These are phyloP conservation scores for Aspergillus haitiensis DNA, from an alignment of 495 filamentous ascomycete species.

Conservation along the genomic window DNA sequence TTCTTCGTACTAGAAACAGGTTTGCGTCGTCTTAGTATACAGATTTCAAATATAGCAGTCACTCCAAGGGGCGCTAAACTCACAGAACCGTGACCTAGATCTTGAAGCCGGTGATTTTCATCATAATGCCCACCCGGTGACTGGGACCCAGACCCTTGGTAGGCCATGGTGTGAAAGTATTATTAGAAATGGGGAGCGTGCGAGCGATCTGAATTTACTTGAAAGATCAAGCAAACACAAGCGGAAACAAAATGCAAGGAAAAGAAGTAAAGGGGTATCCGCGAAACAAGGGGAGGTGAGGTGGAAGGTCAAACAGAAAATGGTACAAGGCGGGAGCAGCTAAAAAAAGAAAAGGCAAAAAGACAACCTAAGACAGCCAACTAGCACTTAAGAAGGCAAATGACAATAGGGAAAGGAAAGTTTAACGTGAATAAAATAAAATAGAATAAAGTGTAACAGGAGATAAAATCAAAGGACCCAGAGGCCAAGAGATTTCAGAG, in stretches of 20 bases:
- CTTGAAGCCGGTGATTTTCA: constrained; percentile 65
- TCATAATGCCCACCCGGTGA: constrained; percentile 47
- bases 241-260: constrained; percentile 22
- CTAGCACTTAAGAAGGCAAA: constrained; percentile 6
- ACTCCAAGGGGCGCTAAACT: constrained; percentile 27
- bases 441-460: constrained; percentile 12
- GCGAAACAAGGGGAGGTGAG: constrained; percentile 28
- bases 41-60: constrained; percentile 5
- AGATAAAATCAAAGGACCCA: constrained; percentile 18
- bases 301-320: constrained; percentile 20
- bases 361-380: not conserved
- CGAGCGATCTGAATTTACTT: constrained; percentile 21
- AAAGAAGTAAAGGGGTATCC: constrained; percentile 29
- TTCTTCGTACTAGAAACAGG: constrained; percentile 55
- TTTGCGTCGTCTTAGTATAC: not conserved
- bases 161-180: constrained; percentile 49
- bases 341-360: not conserved
- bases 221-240: constrained; percentile 17
- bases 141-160: constrained; percentile 45
- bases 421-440: constrained; percentile 12
- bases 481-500: constrained; percentile 17
- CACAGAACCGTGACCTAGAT: constrained; percentile 62
- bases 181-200: constrained; percentile 15
- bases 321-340: constrained; percentile 14
- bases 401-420: constrained; percentile 15